Conservation (phyloP, 1,284 basidiomycete species). For the Tylopilus sp. region DNA sequence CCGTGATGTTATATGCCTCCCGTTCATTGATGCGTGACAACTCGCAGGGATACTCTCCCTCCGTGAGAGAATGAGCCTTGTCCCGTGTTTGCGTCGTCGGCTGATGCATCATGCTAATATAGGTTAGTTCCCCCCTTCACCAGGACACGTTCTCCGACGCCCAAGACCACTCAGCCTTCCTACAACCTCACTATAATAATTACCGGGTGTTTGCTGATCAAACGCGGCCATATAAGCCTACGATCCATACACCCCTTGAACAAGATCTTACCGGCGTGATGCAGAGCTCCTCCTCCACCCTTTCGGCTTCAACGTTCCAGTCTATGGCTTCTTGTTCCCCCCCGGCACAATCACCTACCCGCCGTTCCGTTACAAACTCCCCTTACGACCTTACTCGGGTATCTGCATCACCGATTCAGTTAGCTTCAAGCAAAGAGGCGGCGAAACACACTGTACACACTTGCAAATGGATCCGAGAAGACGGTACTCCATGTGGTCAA, state of each 20-base stretch:
- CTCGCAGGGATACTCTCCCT: fast-evolving
- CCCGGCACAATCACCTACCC: not conserved
- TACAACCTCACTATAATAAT: not conserved
- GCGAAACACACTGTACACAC: not conserved
- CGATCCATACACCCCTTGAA: not conserved
- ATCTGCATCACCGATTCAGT: conserved; percentile 4
- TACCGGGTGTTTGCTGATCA: not conserved
- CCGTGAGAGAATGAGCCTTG: conserved; percentile 1
- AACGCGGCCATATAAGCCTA: not conserved
- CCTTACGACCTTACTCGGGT: not conserved
- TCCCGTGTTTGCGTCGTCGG: not conserved
- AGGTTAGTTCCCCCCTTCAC: not conserved
- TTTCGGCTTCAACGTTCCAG: not conserved
- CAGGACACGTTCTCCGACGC: not conserved
- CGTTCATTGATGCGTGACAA: fast-evolving
- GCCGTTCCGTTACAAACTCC: not conserved
- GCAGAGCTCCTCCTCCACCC: too few relatives aligned
- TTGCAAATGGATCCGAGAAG: conserved; percentile 9
- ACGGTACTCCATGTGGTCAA: conserved; percentile 5
- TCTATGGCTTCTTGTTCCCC: not conserved
- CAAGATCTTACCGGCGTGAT: not conserved
- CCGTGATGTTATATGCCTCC: too few relatives aligned
- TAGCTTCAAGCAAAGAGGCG: not conserved
- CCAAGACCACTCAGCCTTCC: fast-evolving
- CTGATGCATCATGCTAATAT: not conserved